Percentiles rank a stretch among this genome's conserved stretches.
Evolutionary conservation across 768 basidiomycete species (phyloP).

Genomic region (Collybiopsis luxurians): DNA sequence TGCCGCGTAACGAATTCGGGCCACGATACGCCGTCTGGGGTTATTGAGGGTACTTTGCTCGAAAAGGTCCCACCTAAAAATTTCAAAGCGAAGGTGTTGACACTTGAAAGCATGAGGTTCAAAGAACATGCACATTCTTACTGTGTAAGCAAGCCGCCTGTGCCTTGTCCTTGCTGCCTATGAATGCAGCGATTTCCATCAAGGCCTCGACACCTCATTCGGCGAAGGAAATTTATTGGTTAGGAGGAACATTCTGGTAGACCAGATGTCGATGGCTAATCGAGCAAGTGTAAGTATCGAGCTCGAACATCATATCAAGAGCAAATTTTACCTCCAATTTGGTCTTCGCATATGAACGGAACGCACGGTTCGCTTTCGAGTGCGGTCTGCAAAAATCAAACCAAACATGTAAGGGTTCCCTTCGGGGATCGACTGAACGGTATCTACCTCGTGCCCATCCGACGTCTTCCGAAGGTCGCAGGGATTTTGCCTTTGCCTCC

Average conservation of each 20-base stretch:
- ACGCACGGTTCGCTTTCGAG: no score
- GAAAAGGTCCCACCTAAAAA: slow-evolving; percentile 78
- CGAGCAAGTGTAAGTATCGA: background rate
- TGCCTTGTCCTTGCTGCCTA: slow-evolving; percentile 83
- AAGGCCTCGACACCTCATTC: slow-evolving; percentile 93
- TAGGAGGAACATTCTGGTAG: slow-evolving; percentile 87
- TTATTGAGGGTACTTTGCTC: slow-evolving; percentile 84
- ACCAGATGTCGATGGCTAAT: slow-evolving; percentile 95
- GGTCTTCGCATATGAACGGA: no score
- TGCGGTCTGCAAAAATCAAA: no score
- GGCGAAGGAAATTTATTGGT: slow-evolving; percentile 92
- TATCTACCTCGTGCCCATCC: no score
- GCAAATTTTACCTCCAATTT: slow-evolving; percentile 75
- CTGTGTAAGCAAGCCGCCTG: slow-evolving; percentile 86
- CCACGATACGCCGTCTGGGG: slow-evolving; percentile 67
- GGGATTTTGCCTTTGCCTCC: no score
- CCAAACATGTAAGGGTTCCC: no score
- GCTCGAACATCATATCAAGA: background rate
- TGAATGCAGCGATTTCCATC: slow-evolving; percentile 88
- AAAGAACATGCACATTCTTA: slow-evolving; percentile 37
- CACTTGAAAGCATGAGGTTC: slow-evolving; percentile 11
- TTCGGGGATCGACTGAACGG: no score
- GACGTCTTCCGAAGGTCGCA: no score
- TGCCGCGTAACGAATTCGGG: slow-evolving; percentile 69
- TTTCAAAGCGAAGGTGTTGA: background rate